These are phyloP conservation scores for Neckera pumila DNA, from an alignment of 225 moss, liverwort and hornwort species.

Conservation along the genomic window DNA sequence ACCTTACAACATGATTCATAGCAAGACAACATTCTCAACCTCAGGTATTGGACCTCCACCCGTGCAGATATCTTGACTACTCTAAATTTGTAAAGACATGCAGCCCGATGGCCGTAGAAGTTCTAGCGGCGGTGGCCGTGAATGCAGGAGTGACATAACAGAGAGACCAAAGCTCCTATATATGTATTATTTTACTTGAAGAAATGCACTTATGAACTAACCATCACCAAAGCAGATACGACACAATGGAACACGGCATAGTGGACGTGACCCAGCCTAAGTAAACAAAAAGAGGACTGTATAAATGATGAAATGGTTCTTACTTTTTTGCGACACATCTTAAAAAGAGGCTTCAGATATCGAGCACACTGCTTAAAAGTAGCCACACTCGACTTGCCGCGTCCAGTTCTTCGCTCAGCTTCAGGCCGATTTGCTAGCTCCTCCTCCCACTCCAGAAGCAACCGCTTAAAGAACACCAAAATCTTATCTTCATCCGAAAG, in stretches of 20 bases:
- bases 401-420: slow-evolving; percentile 72
- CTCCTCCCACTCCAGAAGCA: slow-evolving; percentile 95
- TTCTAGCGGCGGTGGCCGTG: neutral
- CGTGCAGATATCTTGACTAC: neutral
- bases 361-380: slow-evolving; percentile 99
- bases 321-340: slow-evolving; percentile 73
- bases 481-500: slow-evolving; percentile 96
- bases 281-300: neutral
- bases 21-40: neutral
- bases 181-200: neutral
- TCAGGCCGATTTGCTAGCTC: slow-evolving; percentile 85
- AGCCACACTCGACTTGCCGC: slow-evolving; percentile 92
- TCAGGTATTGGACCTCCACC: neutral
- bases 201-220: neutral
- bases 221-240: neutral
- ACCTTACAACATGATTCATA: neutral
- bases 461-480: slow-evolving; percentile 88
- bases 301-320: neutral
- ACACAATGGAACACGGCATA: neutral
- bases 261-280: neutral
- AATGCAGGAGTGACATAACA: neutral
- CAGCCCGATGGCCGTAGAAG: neutral
- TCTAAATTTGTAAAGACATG: neutral
- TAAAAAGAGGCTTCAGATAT: slow-evolving; percentile 90
- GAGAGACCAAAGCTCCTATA: neutral